Conservation (phyloP, 352 stramenopile genomes). For the Phytophthora aleatoria region DNA sequence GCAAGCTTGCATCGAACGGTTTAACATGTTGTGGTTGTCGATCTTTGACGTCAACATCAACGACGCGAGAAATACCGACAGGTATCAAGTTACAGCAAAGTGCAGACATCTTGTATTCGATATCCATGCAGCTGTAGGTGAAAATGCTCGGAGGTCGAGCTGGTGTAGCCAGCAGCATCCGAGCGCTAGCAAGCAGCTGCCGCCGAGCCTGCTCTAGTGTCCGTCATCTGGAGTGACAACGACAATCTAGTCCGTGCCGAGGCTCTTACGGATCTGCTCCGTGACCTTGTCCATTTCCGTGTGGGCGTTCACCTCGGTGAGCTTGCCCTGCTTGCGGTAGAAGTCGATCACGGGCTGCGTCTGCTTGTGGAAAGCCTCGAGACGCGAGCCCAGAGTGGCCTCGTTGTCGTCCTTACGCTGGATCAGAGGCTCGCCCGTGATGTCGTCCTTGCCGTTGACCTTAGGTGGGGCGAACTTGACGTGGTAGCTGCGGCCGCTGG, state of each 20-base stretch:
- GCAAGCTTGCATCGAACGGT: conserved; percentile 2
- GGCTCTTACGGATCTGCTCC: conserved; percentile 78
- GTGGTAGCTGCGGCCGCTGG: conserved; percentile 96
- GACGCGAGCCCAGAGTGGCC: conserved; percentile 90
- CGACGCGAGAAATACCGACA: not conserved
- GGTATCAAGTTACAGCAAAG: conserved; percentile 11
- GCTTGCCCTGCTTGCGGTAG: conserved; percentile 86
- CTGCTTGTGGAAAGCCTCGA: conserved; percentile 96
- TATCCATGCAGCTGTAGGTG: conserved; percentile 32
- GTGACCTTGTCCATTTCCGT: conserved; percentile 85
- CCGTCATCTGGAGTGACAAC: conserved; percentile 14
- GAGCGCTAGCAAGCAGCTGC: conserved; percentile 20
- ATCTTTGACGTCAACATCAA: conserved; percentile 8
- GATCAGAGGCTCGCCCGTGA: conserved; percentile 96
- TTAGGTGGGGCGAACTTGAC: conserved; percentile 98
- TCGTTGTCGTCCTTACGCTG: conserved; percentile 98
- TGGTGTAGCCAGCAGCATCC: not conserved
- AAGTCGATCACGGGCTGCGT: conserved; percentile 96
- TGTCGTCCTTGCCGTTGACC: conserved; percentile 87
- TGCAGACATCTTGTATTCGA: conserved; percentile 24
- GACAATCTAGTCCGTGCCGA: conserved; percentile 70
- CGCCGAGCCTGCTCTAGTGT: conserved; percentile 20
- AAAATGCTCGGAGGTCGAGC: conserved; percentile 4
- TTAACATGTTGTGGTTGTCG: conserved; percentile 1
- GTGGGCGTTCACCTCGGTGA: conserved; percentile 91